Percentiles rank a stretch among this genome's conserved stretches.
Evolutionary conservation across 306 rosid genomes (phyloP).

Genomic region (Albizia julibrissin): DNA sequence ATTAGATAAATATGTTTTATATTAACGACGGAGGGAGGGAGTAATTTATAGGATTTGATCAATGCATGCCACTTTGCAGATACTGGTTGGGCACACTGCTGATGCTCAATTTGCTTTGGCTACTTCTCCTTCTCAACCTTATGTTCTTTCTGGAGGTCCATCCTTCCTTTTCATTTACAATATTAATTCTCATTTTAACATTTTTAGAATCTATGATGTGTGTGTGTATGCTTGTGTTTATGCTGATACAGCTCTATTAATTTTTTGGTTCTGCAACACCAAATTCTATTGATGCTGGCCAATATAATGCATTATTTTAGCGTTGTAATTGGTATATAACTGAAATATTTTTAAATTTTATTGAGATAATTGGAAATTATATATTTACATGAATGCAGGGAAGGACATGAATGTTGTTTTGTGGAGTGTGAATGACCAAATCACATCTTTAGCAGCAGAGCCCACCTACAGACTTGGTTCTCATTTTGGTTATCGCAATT

Average conservation of each 20-base stretch:
- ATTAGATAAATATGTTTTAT: no score
- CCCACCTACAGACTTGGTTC: neutral
- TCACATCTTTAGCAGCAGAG: neutral
- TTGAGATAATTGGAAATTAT: no score
- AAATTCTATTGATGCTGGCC: neutral
- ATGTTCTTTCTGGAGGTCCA: slow-evolving; percentile 12
- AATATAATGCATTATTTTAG: no score
- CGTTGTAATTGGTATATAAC: no score
- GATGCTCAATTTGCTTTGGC: slow-evolving; percentile 1
- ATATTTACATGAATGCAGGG: neutral
- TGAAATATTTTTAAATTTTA: no score
- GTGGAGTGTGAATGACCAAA: neutral
- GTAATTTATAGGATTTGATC: neutral
- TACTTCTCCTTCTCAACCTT: neutral
- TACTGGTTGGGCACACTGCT: neutral
- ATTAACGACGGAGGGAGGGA: no score
- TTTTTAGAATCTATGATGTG: neutral
- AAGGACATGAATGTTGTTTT: neutral
- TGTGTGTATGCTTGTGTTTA: neutral
- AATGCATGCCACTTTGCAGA: neutral
- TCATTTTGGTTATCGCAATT: neutral
- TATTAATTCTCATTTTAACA: neutral
- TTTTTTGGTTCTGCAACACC: neutral
- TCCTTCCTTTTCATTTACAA: neutral
- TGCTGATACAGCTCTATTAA: no score